Conservation (phyloP, 306 rosid genomes). For the Adenanthera pavonina region DNA sequence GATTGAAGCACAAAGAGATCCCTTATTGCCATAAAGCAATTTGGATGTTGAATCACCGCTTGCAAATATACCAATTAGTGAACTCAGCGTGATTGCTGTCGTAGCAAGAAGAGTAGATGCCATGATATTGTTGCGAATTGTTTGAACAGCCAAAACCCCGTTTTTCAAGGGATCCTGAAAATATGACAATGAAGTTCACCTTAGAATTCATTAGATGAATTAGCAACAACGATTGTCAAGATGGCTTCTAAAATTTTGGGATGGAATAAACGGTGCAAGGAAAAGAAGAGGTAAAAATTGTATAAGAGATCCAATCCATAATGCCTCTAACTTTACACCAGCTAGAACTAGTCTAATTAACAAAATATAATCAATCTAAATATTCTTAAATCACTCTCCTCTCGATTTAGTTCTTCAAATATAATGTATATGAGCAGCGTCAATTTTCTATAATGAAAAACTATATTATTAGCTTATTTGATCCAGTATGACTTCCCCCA, state of each 20-base stretch:
- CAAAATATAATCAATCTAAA: constrained; percentile 9
- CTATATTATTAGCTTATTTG: not conserved
- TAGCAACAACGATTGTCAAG: not conserved
- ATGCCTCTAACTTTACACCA: constrained; percentile 11
- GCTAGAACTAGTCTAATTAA: not conserved
- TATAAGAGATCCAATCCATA: not conserved
- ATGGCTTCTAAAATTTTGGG: constrained; percentile 21
- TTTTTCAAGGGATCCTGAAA: constrained; percentile 93
- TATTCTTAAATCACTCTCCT: not conserved
- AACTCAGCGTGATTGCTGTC: constrained; percentile 87
- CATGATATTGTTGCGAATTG: constrained; percentile 94
- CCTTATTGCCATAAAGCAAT: constrained; percentile 72
- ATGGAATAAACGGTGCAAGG: not conserved
- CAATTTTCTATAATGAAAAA: not conserved
- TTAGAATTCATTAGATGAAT: constrained; percentile 16
- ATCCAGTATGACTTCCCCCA: not conserved
- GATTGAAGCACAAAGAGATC: constrained; percentile 55
- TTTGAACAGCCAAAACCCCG: constrained; percentile 83
- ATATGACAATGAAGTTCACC: constrained; percentile 33
- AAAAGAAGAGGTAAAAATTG: not conserved
- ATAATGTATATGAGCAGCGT: not conserved
- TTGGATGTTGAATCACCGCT: constrained; percentile 54
- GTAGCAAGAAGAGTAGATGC: constrained; percentile 91
- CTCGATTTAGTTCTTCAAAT: not conserved
- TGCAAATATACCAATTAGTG: constrained; percentile 81